Evolutionary conservation across 2,329 filamentous ascomycete species (phyloP).

Genomic region (Colletotrichum zoysiae): DNA sequence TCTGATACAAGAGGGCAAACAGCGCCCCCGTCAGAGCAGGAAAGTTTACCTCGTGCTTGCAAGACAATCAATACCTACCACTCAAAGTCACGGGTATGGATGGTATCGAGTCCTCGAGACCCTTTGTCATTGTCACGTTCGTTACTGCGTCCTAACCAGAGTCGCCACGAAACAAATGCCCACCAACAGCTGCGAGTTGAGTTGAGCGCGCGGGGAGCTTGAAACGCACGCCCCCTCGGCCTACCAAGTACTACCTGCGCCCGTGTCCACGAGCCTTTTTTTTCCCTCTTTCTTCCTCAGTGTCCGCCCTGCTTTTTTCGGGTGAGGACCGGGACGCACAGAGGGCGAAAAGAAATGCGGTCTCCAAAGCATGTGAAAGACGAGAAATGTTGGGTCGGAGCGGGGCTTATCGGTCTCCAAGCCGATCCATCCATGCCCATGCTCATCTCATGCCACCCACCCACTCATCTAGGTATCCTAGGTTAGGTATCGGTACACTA

Average conservation of each 20-base stretch:
- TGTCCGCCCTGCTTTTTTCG: conserved; percentile 8
- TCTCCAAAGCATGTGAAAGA: conserved; percentile 38
- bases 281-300: neutral
- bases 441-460: conserved; percentile 29
- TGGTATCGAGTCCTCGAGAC: neutral
- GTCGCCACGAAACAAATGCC: neutral
- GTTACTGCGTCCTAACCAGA: conserved; percentile 2
- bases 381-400: conserved; percentile 40
- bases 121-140: conserved; percentile 17
- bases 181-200: neutral
- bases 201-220: neutral
- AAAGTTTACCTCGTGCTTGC: conserved; percentile 20
- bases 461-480: neutral
- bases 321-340: neutral
- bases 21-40: conserved; percentile 12
- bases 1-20: conserved; percentile 10
- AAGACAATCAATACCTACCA: neutral
- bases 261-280: conserved; percentile 12
- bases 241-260: neutral
- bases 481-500: neutral
- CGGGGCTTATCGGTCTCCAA: conserved; percentile 35
- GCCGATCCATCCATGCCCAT: conserved; percentile 34
- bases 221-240: conserved; percentile 15
- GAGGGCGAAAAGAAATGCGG: neutral
- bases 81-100: conserved; percentile 9